A percentile compares a stretch with the other conserved stretches of the same genome.
Conservation (phyloP, 2,329 filamentous ascomycete genomes). For the Escovopsis sp. region DNA sequence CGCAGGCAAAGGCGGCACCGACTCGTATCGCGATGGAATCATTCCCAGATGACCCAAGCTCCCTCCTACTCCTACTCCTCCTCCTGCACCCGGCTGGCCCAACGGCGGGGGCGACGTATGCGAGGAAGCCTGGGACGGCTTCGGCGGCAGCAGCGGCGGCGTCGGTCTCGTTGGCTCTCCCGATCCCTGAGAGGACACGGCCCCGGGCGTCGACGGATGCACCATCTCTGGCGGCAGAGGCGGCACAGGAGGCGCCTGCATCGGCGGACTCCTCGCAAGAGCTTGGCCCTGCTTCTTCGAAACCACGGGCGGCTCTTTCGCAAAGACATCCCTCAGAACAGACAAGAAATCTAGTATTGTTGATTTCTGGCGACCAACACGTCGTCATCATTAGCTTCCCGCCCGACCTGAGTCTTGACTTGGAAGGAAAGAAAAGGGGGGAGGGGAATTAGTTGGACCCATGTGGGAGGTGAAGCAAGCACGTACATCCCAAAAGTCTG, state of each 20-base stretch:
- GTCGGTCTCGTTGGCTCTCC: conserved; percentile 29
- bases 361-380: conserved; percentile 50
- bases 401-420: neutral
- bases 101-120: conserved; percentile 12
- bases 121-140: conserved; percentile 17
- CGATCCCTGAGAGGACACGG: conserved; percentile 18
- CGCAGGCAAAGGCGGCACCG: conserved; percentile 29
- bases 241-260: conserved; percentile 46
- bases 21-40: conserved; percentile 28
- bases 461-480: neutral
- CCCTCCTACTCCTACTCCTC: no score
- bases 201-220: conserved; percentile 18
- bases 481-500: conserved; percentile 75
- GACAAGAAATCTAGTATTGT: conserved; percentile 69
- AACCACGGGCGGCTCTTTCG: conserved; percentile 85
- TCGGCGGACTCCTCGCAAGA: conserved; percentile 12
- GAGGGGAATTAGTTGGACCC: no score
- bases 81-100: no score
- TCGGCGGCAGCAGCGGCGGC: conserved; percentile 39
- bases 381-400: neutral
- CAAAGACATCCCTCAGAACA: conserved; percentile 74
- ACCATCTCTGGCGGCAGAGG: conserved; percentile 53
- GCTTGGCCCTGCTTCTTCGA: conserved; percentile 44
- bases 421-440: no score
- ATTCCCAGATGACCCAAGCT: conserved; percentile 7